These are phyloP conservation scores for Ceratocystis cacaofunesta DNA, from an alignment of 2,329 filamentous ascomycete genomes.

Conservation along the genomic window DNA sequence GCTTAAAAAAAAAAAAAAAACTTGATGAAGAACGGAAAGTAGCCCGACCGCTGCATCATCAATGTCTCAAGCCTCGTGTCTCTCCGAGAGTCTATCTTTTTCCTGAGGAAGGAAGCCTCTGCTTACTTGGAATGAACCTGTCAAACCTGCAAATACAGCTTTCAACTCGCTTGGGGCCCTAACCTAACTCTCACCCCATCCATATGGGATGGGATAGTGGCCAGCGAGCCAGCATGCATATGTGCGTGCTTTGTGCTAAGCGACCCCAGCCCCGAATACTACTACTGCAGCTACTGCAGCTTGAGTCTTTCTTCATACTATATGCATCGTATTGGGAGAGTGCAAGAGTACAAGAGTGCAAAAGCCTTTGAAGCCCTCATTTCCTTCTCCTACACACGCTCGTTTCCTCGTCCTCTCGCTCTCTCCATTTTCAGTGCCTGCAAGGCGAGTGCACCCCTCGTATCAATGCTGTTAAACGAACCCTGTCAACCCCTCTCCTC, in stretches of 20 bases:
- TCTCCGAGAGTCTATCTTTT: too few relatives aligned
- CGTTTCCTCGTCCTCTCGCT: background rate
- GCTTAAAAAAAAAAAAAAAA: background rate
- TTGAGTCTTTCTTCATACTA: background rate
- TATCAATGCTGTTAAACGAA: conserved; percentile 4
- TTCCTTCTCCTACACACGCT: background rate
- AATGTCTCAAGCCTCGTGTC: too few relatives aligned
- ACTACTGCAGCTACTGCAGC: too few relatives aligned
- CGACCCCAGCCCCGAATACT: background rate
- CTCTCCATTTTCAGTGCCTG: background rate
- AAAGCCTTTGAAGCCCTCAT: background rate
- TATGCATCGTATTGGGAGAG: background rate
- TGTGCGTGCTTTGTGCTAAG: background rate
- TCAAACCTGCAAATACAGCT: too few relatives aligned
- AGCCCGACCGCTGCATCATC: too few relatives aligned
- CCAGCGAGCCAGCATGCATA: background rate
- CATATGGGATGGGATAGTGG: background rate
- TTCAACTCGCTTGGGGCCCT: background rate
- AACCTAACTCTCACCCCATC: background rate
- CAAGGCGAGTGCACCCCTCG: background rate
- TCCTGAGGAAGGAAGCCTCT: too few relatives aligned
- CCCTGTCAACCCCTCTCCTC: background rate
- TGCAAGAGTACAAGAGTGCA: too few relatives aligned
- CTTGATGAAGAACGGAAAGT: too few relatives aligned
- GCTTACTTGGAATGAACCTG: too few relatives aligned